A percentile compares a stretch with the other conserved stretches of the same genome.
These are phyloP conservation scores for Acacia concinna DNA, from an alignment of 331 rosid genomes.

Conservation along the genomic window DNA sequence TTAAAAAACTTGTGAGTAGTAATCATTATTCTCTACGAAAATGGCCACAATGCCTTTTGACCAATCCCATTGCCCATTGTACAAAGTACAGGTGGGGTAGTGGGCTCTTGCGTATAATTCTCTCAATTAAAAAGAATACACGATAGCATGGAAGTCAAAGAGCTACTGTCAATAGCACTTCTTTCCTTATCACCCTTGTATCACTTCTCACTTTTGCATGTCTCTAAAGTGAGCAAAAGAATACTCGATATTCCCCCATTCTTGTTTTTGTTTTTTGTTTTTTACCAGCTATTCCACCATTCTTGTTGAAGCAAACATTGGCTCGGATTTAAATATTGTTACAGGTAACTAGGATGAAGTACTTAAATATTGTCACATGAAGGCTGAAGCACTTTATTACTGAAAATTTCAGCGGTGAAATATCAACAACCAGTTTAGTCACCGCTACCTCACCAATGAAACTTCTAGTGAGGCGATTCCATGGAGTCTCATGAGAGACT, in stretches of 20 bases:
- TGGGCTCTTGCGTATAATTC: neutral
- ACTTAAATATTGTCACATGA: neutral
- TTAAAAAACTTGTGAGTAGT: neutral
- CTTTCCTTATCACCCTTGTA: neutral
- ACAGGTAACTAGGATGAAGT: neutral
- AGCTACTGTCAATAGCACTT: neutral
- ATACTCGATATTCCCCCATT: neutral
- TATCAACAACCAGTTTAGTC: neutral
- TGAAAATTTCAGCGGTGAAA: neutral
- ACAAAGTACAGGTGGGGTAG: neutral
- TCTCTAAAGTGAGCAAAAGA: neutral
- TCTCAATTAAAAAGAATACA: neutral
- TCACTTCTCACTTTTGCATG: neutral
- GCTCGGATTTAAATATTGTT: neutral
- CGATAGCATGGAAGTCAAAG: neutral
- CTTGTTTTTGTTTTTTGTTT: too few relatives aligned
- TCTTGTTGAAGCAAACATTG: slow-evolving; percentile 1
- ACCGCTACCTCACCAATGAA: neutral
- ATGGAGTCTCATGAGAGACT: neutral
- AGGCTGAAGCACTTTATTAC: neutral
- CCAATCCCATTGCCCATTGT: neutral
- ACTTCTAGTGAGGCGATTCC: neutral
- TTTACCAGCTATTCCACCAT: too few relatives aligned
- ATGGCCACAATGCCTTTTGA: neutral
- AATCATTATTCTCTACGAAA: neutral